Conservation (phyloP, 768 basidiomycete genomes). For the Lactifluus volemus region DNA sequence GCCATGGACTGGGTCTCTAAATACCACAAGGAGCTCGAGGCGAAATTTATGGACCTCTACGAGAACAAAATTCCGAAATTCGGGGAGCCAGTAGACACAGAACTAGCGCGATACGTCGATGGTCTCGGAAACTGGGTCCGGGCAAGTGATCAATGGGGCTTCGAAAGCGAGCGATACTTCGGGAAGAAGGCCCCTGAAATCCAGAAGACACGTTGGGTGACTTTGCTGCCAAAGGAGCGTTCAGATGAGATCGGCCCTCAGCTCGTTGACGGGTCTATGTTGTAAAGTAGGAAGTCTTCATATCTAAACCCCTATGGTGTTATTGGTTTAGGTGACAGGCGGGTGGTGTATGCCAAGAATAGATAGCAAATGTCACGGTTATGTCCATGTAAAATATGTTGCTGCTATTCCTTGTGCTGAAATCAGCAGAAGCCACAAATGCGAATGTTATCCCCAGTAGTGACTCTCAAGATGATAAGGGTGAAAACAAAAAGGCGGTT, state of each 20-base stretch:
- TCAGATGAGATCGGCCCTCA: constrained; percentile 16
- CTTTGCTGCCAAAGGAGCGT: constrained; percentile 16
- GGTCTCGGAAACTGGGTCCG: constrained; percentile 39
- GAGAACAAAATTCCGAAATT: constrained; percentile 30
- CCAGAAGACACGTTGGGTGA: constrained; percentile 17
- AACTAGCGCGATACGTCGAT: constrained; percentile 32
- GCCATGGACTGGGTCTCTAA: constrained; percentile 30
- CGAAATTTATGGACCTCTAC: constrained; percentile 26
- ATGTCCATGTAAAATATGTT: background rate
- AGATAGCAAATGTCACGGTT: background rate
- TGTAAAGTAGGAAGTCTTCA: background rate
- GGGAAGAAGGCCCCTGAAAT: constrained; percentile 18
- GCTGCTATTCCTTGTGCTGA: background rate
- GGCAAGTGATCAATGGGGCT: constrained; percentile 35
- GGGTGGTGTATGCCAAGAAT: background rate
- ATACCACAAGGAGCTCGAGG: constrained; percentile 25
- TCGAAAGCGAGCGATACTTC: constrained; percentile 27
- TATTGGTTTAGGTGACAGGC: background rate
- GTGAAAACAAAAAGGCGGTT: no score
- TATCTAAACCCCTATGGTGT: background rate
- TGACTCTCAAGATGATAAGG: background rate
- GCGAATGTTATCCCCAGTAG: background rate
- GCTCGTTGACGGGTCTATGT: constrained; percentile 13
- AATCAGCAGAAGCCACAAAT: background rate
- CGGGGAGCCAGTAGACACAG: constrained; percentile 30